Evolutionary conservation across 2,329 filamentous ascomycete species (phyloP).

Genomic region (Mycosphaerelloides madeirae): DNA sequence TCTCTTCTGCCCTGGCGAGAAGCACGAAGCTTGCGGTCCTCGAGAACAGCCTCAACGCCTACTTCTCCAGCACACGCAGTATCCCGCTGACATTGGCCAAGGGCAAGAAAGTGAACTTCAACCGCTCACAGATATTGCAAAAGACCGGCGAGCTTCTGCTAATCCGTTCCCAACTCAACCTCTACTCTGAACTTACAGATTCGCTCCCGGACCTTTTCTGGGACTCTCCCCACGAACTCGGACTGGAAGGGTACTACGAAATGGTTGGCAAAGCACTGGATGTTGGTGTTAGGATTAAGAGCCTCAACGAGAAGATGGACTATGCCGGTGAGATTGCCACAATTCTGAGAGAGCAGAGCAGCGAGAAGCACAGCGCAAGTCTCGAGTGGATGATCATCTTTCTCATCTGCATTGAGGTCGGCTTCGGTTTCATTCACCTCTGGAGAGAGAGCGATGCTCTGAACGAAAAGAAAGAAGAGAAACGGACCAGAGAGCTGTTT

Average conservation of each 20-base stretch:
- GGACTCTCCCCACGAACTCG: constrained; percentile 84
- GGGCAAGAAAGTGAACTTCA: constrained; percentile 59
- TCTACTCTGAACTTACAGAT: constrained; percentile 95
- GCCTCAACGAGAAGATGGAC: constrained; percentile 94
- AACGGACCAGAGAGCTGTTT: constrained; percentile 38
- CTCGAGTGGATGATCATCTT: constrained; percentile 96
- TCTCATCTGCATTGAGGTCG: constrained; percentile 86
- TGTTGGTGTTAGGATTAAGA: constrained; percentile 83
- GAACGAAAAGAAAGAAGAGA: constrained; percentile 40
- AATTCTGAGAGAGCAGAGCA: constrained; percentile 80
- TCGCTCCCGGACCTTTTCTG: constrained; percentile 94
- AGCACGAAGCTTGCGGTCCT: constrained; percentile 92
- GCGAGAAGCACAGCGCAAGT: constrained; percentile 80
- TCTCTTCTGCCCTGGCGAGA: constrained; percentile 86
- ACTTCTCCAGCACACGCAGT: constrained; percentile 78
- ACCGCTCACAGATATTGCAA: constrained; percentile 74
- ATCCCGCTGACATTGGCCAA: constrained; percentile 75
- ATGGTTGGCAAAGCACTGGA: constrained; percentile 86
- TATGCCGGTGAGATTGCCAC: constrained; percentile 94
- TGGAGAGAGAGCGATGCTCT: constrained; percentile 56
- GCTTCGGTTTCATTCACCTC: constrained; percentile 74
- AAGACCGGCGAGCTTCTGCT: constrained; percentile 91
- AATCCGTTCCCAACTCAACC: constrained; percentile 86
- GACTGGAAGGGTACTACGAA: constrained; percentile 91
- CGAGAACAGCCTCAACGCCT: constrained; percentile 73